A percentile compares a stretch with the other conserved stretches of the same genome.
phyloP scores from a whole-genome alignment of 2,329 filamentous ascomycete genomes.

The Stemphylium vesicarium region DNA sequence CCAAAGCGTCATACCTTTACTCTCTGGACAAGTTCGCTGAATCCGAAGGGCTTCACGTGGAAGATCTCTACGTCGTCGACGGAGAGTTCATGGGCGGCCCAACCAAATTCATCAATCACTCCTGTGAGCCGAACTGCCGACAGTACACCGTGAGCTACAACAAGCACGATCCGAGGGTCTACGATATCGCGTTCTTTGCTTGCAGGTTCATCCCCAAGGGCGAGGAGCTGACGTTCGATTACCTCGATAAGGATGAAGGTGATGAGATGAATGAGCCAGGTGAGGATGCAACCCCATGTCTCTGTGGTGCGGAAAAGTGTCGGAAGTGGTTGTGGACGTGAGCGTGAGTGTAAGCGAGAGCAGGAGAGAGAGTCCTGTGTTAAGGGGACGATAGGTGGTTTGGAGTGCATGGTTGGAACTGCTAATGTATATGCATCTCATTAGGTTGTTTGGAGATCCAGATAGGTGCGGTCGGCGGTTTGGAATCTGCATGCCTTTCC shows the following conservation, averaged over 20 bases:
- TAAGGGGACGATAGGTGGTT: too few relatives aligned
- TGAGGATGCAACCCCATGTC: constrained; percentile 53
- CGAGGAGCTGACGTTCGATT: constrained; percentile 81
- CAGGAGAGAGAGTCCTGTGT: background rate
- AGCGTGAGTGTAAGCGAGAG: background rate
- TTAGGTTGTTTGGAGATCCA: too few relatives aligned
- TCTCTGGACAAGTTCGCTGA: constrained; percentile 80
- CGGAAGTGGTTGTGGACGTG: constrained; percentile 70
- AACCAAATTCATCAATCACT: constrained; percentile 83
- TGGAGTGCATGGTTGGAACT: too few relatives aligned
- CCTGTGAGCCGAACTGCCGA: constrained; percentile 77
- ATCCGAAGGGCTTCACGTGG: constrained; percentile 57
- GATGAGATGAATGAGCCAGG: constrained; percentile 57
- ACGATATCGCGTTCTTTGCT: constrained; percentile 80
- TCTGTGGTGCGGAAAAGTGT: constrained; percentile 70
- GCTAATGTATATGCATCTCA: too few relatives aligned
- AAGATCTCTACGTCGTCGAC: constrained; percentile 57
- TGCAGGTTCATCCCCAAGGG: constrained; percentile 67
- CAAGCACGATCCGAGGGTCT: constrained; percentile 74
- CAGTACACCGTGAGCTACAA: constrained; percentile 83
- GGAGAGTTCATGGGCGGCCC: constrained; percentile 81
- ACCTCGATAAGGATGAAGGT: constrained; percentile 69
- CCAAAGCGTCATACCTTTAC: constrained; percentile 82
- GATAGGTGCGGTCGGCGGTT: too few relatives aligned
- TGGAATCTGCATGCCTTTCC: too few relatives aligned